Conservation (phyloP, 352 stramenopile genomes). For the Pythium folliculosum region DNA sequence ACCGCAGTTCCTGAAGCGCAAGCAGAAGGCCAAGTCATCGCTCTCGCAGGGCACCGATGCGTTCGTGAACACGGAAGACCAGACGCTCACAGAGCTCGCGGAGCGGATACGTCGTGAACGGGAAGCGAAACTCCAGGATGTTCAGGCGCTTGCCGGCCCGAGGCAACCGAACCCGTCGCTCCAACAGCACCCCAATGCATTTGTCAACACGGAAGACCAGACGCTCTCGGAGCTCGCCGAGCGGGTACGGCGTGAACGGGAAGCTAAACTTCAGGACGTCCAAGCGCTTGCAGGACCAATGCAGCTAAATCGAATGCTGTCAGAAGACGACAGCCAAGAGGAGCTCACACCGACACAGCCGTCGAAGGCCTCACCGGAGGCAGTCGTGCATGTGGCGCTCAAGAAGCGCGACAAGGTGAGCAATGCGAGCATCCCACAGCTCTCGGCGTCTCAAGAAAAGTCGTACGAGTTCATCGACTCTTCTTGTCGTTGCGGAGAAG, state of each 20-base stretch:
- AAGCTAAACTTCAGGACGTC: constrained; percentile 2
- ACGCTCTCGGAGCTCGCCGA: constrained; percentile 19
- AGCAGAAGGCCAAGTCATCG: constrained; percentile 15
- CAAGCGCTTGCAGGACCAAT: not conserved
- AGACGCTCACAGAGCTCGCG: constrained; percentile 22
- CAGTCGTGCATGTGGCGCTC: constrained; percentile 23
- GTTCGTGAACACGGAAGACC: constrained; percentile 26
- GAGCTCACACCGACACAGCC: constrained; percentile 56
- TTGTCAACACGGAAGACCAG: constrained; percentile 26
- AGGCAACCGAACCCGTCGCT: not conserved
- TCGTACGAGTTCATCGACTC: constrained; percentile 38
- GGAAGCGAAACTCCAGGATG: constrained; percentile 2
- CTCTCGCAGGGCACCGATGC: constrained; percentile 9
- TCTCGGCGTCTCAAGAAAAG: constrained; percentile 41
- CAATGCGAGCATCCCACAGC: not conserved
- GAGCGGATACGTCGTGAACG: constrained; percentile 19
- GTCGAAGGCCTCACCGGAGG: not conserved
- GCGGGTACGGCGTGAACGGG: constrained; percentile 20
- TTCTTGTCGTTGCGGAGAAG: constrained; percentile 29
- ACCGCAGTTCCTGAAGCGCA: constrained; percentile 22
- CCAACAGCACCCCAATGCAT: constrained; percentile 7
- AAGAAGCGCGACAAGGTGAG: constrained; percentile 36
- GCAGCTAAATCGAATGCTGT: not conserved
- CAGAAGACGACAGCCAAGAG: constrained; percentile 36
- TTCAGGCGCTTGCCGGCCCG: not conserved